These are phyloP conservation scores for Megacollybia marginata DNA, from an alignment of 768 basidiomycete species.

Conservation along the genomic window DNA sequence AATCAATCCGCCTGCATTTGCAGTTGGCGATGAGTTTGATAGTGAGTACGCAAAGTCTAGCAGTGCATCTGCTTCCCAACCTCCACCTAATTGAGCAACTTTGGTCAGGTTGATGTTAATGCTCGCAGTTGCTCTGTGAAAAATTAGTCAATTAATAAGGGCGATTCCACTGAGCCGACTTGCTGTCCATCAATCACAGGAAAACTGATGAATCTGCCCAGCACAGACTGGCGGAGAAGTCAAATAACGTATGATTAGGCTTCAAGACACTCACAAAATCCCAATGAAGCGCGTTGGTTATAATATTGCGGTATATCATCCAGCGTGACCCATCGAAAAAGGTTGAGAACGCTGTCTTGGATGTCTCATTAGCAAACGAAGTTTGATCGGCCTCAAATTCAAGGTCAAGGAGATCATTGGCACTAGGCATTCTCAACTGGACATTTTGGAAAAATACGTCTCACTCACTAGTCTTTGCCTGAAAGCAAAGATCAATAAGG, in stretches of 20 bases:
- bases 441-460: too few species aligned
- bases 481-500: too few species aligned
- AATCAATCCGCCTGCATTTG: slow-evolving; percentile 15
- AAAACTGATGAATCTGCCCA: slow-evolving; percentile 63
- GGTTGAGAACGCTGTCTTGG: slow-evolving; percentile 42
- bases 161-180: slow-evolving; percentile 8
- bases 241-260: background rate
- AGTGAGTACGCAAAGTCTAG: slow-evolving; percentile 19
- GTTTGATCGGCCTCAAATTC: slow-evolving; percentile 61
- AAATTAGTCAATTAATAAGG: background rate
- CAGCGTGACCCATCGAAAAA: slow-evolving; percentile 54
- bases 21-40: slow-evolving; percentile 5
- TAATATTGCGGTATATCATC: slow-evolving; percentile 61
- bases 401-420: slow-evolving; percentile 55
- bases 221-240: slow-evolving; percentile 35
- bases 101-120: slow-evolving; percentile 36
- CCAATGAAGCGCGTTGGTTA: slow-evolving; percentile 58
- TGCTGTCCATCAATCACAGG: slow-evolving; percentile 43
- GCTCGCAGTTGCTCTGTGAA: slow-evolving; percentile 28
- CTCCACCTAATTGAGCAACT: slow-evolving; percentile 27
- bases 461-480: slow-evolving; percentile 42
- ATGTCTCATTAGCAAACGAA: slow-evolving; percentile 37
- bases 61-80: slow-evolving; percentile 29
- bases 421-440: slow-evolving; percentile 33
- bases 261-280: slow-evolving; percentile 51